Base-by-base conservation (phyloP, 495 filamentous ascomycete species). In the Aeminium ludgeri region DNA sequence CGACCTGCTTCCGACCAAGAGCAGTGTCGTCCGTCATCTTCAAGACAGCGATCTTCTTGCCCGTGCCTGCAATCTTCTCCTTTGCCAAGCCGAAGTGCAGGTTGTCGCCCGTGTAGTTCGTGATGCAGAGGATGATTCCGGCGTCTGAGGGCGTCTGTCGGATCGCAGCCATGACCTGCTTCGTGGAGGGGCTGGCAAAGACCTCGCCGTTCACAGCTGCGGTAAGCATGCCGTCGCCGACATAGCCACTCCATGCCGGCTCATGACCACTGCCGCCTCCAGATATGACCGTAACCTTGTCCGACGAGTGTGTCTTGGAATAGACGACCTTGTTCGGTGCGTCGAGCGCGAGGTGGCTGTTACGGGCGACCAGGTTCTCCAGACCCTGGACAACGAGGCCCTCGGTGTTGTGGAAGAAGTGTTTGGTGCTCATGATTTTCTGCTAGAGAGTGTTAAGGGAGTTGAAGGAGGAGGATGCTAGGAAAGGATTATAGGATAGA, bases 51-150 rank as follows among this genome's bases (percentile, higher is more conserved):
- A 69, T 66, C 12, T 62, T 65, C 39, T 67, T 62, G 17, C 71
- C 71, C 40, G 61, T 56, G 12, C 68, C 69, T 30, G 68, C 62
- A 10, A 69, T 70, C 57, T 75, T 74, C 55, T 78, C 72, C 42
- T 67, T 65, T 2, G 73, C 73, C 15, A 78, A 57, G 1, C 72
- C 72, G 41, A 78, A 78, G 52, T 78, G 72, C 40, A 78, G 58
- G 48, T 70, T 73, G 56, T 78, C 73, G 18, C 73, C 73, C 0
- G 73, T 78, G 50, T 78, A 78, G 49, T 78, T 78, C 28, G 70
- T 76, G 46, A 78, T 67, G 37, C 74, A 68, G n/a, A 78, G 52
- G 30, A 78, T 69, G 4, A 66, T 65, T 15, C 73, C 73, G 44
- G 65, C 62, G 31, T 71, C 63, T 7, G 67, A 70, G 0, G 70